phyloP scores from a whole-genome alignment of 2,329 filamentous ascomycete genomes.

The Scortechinia acanthostroma region DNA sequence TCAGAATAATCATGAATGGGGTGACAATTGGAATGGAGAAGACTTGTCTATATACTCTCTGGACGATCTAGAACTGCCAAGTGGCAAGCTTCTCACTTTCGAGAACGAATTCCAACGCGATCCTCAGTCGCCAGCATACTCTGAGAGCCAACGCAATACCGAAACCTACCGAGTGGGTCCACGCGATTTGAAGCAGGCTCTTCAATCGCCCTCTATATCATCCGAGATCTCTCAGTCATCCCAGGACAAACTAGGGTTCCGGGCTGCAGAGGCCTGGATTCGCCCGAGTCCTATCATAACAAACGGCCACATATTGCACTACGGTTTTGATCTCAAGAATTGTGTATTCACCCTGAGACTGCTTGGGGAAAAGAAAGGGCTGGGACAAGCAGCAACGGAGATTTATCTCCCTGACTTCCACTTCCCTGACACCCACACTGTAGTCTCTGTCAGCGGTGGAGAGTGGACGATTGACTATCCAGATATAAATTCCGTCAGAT shows the following conservation, averaged over 20 bases:
- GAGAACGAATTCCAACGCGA: neutral
- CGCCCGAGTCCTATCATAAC: neutral
- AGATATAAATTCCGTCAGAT: neutral
- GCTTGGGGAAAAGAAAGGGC: conserved; percentile 8
- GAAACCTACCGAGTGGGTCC: neutral
- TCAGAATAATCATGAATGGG: conserved; percentile 13
- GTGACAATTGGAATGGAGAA: conserved; percentile 14
- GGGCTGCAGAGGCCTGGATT: neutral
- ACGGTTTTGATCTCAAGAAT: neutral
- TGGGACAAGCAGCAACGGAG: conserved; percentile 9
- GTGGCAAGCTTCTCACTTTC: too few relatives aligned
- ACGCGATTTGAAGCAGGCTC: neutral
- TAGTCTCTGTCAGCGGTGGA: neutral
- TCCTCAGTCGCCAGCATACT: neutral
- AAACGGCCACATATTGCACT: neutral
- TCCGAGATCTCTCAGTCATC: neutral
- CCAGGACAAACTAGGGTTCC: too few relatives aligned
- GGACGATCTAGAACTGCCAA: conserved; percentile 4
- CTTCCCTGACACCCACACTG: neutral
- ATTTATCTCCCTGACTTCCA: conserved; percentile 1
- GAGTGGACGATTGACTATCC: neutral
- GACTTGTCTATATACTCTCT: conserved; percentile 11
- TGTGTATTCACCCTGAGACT: neutral
- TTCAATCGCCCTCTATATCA: neutral
- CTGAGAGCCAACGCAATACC: neutral